These are phyloP conservation scores for Coemansia sp. DNA, from an alignment of 192 early-diverging fungal genomes.

Conservation along the genomic window DNA sequence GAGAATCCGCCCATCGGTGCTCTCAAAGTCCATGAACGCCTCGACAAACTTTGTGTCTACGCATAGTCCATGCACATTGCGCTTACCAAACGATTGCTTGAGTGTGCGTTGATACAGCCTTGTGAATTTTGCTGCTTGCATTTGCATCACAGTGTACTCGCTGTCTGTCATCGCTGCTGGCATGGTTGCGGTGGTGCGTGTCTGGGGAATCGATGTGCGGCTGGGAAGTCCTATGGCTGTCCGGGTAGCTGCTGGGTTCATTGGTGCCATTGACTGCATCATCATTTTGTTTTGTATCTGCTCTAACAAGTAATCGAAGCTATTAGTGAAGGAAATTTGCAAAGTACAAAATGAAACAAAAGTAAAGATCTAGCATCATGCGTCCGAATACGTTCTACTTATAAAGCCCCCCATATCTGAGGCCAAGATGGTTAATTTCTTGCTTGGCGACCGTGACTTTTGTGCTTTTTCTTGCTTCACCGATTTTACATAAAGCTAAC, in stretches of 20 bases:
- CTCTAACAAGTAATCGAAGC: not conserved
- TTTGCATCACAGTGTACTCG: not conserved
- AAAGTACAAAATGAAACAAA: no score
- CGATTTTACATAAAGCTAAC: no score
- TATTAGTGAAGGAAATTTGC: not conserved
- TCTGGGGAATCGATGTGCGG: not conserved
- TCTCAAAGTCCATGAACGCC: slow-evolving; percentile 38
- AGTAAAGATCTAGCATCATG: not conserved
- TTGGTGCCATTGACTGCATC: not conserved
- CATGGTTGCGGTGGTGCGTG: not conserved
- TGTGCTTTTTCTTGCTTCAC: no score
- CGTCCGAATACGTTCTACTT: not conserved
- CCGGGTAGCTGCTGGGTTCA: not conserved
- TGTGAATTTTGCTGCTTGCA: not conserved
- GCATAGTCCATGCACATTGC: slow-evolving; percentile 19
- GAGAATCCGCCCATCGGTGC: slow-evolving; percentile 33
- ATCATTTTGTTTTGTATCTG: not conserved
- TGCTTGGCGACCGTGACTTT: no score
- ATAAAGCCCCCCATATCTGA: not conserved
- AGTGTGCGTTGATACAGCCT: not conserved
- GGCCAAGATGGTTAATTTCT: no score
- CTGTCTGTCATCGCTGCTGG: not conserved
- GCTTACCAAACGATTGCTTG: not conserved
- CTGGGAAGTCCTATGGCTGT: not conserved
- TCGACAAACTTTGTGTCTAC: slow-evolving; percentile 45